Percentiles rank a stretch among this genome's conserved stretches.
These are phyloP conservation scores for Stephania cephalantha DNA, from an alignment of 164 flowering plant genomes.

Conservation along the genomic window DNA sequence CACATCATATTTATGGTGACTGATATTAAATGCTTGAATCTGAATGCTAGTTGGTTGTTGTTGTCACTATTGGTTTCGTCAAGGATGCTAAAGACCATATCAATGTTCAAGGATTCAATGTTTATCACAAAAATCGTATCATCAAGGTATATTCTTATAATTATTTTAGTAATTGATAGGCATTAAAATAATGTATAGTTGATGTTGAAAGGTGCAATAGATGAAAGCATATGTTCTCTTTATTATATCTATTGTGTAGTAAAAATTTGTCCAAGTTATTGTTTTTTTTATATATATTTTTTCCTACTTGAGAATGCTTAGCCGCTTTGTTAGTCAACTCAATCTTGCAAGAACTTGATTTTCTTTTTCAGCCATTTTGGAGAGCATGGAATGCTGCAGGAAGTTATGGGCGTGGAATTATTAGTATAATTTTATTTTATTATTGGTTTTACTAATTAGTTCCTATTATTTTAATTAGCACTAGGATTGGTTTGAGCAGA, in stretches of 20 bases:
- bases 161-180: not conserved
- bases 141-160: slow-evolving; percentile 51
- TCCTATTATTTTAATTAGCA: not conserved
- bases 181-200: not conserved
- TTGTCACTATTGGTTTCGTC: slow-evolving; percentile 86
- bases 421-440: slow-evolving; percentile 39
- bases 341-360: not conserved
- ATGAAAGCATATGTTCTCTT: not conserved
- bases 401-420: slow-evolving; percentile 96
- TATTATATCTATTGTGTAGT: not conserved
- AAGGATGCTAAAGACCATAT: slow-evolving; percentile 90
- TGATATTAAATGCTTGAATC: slow-evolving; percentile 12
- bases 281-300: too few relatives aligned
- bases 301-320: too few relatives aligned
- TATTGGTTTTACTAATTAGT: not conserved
- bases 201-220: not conserved
- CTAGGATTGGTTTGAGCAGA: too few relatives aligned
- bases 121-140: slow-evolving; percentile 91
- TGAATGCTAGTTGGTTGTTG: slow-evolving; percentile 55
- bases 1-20: not conserved
- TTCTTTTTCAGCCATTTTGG: slow-evolving; percentile 86
- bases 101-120: slow-evolving; percentile 94
- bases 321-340: too few relatives aligned
- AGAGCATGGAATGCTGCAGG: slow-evolving; percentile 76
- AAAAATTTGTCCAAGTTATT: too few relatives aligned